Percentiles rank a stretch among this genome's conserved stretches.
phyloP scores from a whole-genome alignment of 495 filamentous ascomycete genomes.

The Friedmanniomyces simplex region DNA sequence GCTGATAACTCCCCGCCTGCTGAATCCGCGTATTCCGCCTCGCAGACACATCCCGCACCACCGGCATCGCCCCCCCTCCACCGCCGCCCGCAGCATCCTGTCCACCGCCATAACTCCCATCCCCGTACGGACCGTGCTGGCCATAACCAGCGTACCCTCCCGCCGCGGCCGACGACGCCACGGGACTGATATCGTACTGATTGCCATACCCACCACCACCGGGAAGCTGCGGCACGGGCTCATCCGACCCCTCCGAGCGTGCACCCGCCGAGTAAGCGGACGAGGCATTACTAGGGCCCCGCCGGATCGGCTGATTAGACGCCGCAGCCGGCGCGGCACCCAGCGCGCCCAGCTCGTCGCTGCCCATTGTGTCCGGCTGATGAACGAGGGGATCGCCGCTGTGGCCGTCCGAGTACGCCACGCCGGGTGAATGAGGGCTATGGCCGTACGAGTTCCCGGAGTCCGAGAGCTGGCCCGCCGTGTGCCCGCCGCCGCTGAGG shows the following conservation, averaged over 20 bases:
- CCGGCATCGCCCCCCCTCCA: conserved; percentile 56
- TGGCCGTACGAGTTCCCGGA: conserved; percentile 44
- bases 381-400: conserved; percentile 58
- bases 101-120: conserved; percentile 13
- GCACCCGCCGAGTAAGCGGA: conserved; percentile 83
- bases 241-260: conserved; percentile 75
- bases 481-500: conserved; percentile 63
- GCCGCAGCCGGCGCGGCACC: conserved; percentile 56
- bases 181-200: conserved; percentile 37
- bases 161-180: no score
- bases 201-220: conserved; percentile 31
- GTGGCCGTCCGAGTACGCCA: conserved; percentile 57
- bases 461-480: conserved; percentile 63
- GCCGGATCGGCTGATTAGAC: conserved; percentile 53
- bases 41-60: conserved; percentile 89
- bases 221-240: conserved; percentile 41
- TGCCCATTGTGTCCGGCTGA: conserved; percentile 45
- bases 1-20: conserved; percentile 72
- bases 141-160: background rate
- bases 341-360: conserved; percentile 49
- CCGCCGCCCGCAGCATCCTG: conserved; percentile 44
- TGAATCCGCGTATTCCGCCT: conserved; percentile 88
- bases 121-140: background rate
- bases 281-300: conserved; percentile 91
- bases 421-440: conserved; percentile 56